phyloP scores from a whole-genome alignment of 768 basidiomycete genomes.

The Rubroboletus pulcherrimus region DNA sequence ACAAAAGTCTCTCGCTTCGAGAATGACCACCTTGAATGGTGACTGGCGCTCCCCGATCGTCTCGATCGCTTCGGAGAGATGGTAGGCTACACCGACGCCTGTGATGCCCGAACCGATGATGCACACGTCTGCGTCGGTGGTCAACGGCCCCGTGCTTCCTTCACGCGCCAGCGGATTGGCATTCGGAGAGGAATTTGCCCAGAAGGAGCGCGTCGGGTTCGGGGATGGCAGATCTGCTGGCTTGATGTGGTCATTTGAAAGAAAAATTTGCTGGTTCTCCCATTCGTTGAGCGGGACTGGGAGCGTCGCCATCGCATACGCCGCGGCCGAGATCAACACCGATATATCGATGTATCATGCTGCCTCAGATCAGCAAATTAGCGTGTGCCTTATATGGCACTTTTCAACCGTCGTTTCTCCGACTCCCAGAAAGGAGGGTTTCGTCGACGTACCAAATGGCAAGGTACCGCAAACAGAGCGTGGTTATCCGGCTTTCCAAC shows the following conservation, averaged over 20 bases:
- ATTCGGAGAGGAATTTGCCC: slow-evolving; percentile 52
- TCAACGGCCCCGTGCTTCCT: slow-evolving; percentile 63
- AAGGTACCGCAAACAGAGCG: too few relatives aligned
- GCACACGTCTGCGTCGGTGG: slow-evolving; percentile 61
- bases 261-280: slow-evolving; percentile 1
- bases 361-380: too few relatives aligned
- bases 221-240: slow-evolving; percentile 45
- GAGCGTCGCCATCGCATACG: slow-evolving; percentile 9
- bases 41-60: slow-evolving; percentile 1
- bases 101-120: slow-evolving; percentile 82
- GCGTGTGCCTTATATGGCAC: too few relatives aligned
- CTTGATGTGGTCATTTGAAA: slow-evolving; percentile 1
- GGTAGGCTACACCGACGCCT: slow-evolving; percentile 71
- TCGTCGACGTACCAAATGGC: too few relatives aligned
- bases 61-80: slow-evolving; percentile 44
- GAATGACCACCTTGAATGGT: slow-evolving; percentile 51
- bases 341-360: neutral
- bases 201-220: slow-evolving; percentile 71
- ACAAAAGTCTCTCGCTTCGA: slow-evolving; percentile 90
- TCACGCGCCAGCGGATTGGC: slow-evolving; percentile 65
- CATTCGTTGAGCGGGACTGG: neutral
- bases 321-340: neutral
- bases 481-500: too few relatives aligned
- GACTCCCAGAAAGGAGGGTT: too few relatives aligned
- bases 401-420: too few relatives aligned